phyloP scores from a whole-genome alignment of 257 asterid species.

The Nicotiana attenuata region DNA sequence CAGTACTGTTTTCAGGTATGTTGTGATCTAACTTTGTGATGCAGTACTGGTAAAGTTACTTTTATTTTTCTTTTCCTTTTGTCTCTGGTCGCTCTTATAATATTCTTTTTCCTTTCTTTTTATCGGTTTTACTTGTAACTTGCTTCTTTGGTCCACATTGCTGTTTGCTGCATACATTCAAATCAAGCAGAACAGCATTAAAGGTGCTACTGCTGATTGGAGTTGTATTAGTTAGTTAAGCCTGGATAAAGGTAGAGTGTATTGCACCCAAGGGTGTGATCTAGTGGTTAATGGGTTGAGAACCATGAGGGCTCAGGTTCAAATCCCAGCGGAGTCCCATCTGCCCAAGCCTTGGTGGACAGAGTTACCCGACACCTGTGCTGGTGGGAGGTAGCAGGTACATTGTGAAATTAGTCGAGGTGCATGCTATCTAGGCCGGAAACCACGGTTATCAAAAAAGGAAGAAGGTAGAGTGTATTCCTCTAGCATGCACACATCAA shows the following conservation, averaged over 20 bases:
- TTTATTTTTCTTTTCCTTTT: neutral
- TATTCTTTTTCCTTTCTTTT: neutral
- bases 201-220: neutral
- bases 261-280: neutral
- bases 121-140: neutral
- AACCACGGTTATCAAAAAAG: too few species aligned
- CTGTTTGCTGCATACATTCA: neutral
- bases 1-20: slow-evolving; percentile 89
- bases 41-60: neutral
- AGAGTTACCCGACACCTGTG: too few species aligned
- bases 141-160: neutral
- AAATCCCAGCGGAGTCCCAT: too few species aligned
- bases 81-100: neutral
- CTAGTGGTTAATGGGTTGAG: too few species aligned
- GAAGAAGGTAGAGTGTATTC: neutral
- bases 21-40: slow-evolving; percentile 1
- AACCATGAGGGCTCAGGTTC: too few species aligned
- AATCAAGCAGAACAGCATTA: slow-evolving; percentile 2
- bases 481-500: slow-evolving; percentile 6
- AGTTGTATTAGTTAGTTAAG: neutral
- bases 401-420: too few species aligned
- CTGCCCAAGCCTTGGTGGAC: too few species aligned
- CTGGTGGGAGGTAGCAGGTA: too few species aligned
- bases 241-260: neutral
- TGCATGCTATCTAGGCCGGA: too few species aligned